Base-by-base conservation (phyloP, 2,329 filamentous ascomycete species). In the Trichothecium roseum region DNA sequence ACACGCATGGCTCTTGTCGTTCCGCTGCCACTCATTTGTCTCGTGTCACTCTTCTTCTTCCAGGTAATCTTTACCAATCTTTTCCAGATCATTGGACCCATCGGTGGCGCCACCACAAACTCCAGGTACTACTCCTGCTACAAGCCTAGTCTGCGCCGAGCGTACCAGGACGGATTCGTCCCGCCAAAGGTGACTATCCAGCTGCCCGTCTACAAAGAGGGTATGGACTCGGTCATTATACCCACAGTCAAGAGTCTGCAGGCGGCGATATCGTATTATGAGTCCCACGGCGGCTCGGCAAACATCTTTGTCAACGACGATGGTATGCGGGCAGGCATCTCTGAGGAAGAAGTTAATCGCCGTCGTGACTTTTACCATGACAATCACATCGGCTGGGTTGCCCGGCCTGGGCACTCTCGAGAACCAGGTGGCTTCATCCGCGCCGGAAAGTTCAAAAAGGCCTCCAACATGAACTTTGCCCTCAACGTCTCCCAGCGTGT, bases 391-490 rank as follows among this genome's bases (percentile, higher is more conserved):
- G 65, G 64, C 27, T 66, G 64, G 57, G 63, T 64, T 15, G 57
- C 65, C 1, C 58, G 68, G n/a, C 63, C 64, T 5, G 55, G 53
- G 34, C 60, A 68, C 39, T 64, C 64, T 39, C 58, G 61, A 9
- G 59, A 64, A 18, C 63, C 63, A 36, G 57, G 29, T 18, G 33
- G 62, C 17, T 77, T 72, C 45, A 41, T 68, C 14, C 63, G 74
- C 28, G 63, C 62, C 28, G 78, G 78, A 37, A 81, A 81, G 51
- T 82, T 81, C 62, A 82, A 82, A 60, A 81, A 82, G 56, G 77
- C 78, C 2, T 82, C 77, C 18, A 84, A 84, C 59, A 84, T 84
- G 79, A 84, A 84, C 53, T 84, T 77, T 48, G 78, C 69, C 3
- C 61, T 84, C 38, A 69, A 69, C 45, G 57, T 81, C 35, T 76